Base-by-base conservation (phyloP, 768 basidiomycete genomes). In the Boletus coccyginus region DNA sequence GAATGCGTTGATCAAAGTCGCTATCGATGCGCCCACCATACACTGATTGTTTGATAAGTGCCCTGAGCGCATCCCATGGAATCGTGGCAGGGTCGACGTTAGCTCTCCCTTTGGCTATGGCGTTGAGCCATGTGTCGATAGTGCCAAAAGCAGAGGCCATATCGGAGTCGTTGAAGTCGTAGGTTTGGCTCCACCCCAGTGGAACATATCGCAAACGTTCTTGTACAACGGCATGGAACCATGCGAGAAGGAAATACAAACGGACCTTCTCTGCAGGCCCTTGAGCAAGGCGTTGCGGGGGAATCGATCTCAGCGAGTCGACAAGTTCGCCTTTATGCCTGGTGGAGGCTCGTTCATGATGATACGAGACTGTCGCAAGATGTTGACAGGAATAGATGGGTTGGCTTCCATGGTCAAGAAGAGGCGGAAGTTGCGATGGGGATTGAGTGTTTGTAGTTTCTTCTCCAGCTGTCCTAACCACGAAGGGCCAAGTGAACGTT, bases 131-230 rank as follows among this genome's bases (percentile, higher is more conserved):
- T 1, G 86, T 79, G 68, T 98, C 95, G 68, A 98, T 97, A 17
- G 92, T 95, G 41, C 81, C 81, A 66, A 93, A 90, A 1, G 95
- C 95, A 12, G 96, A 90, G 16, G 90, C 84, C 83, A 97, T 90
- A 69, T 99, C 97, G 6, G 96, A 97, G 70, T 98, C 95, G 73
- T 99, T 99, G 84, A 98, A 98, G 71, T 98, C 97, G 74, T 98
- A 98, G 0, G 81, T 80, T 74, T 97, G 93, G 70, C 90, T 95
- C 94, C 96, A 99, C 0, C 97, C 96, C 16, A 99, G 77, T 7
- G 97, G 97, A 10, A 88, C 91, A 70, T 98, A 99, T 41, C 96
- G 91, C 13, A 98, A 78, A 58, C 97, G 92, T 72, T 98, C 97
- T 74, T 97, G 95, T 1, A 98, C 88, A 19, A 98, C 85, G 13